phyloP scores from a whole-genome alignment of 345 rosid species.

The Brassica juncea region DNA sequence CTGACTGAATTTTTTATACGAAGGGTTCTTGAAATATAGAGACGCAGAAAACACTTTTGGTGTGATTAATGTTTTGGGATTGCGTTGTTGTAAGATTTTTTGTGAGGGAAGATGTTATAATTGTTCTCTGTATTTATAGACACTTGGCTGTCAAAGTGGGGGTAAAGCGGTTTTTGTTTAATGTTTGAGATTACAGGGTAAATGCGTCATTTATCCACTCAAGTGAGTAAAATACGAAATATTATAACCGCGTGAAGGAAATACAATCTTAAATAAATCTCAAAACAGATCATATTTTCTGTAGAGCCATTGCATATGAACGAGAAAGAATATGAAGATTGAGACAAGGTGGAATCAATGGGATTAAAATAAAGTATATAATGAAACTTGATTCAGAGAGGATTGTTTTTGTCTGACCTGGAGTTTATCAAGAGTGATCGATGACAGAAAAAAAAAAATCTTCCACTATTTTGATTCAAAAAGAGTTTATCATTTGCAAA shows the following conservation, averaged over 20 bases:
- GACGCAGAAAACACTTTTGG: neutral
- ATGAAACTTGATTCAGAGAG: neutral
- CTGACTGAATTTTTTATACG: neutral
- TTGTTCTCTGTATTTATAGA: conserved; percentile 36
- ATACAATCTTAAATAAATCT: conserved; percentile 16
- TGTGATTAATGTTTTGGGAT: conserved; percentile 1
- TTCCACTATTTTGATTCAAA: conserved; percentile 10
- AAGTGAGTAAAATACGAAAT: neutral
- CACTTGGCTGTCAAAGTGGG: conserved; percentile 24
- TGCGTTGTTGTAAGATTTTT: conserved; percentile 3
- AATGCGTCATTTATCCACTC: conserved; percentile 24
- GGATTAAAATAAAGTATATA: neutral
- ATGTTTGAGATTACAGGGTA: conserved; percentile 9
- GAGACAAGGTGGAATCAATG: neutral
- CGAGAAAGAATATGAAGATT: conserved; percentile 12
- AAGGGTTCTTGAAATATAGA: neutral
- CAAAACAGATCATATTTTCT: conserved; percentile 16
- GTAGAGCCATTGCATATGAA: conserved; percentile 24
- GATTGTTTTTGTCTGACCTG: neutral
- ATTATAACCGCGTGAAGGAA: neutral
- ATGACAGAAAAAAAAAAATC: neutral
- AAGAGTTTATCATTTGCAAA: neutral
- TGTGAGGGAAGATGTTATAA: conserved; percentile 25
- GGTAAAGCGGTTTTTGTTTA: neutral
- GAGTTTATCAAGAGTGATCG: conserved; percentile 6